Evolutionary conservation across 345 rosid genomes (phyloP), one percentile per base, ranked within the genome.

Genomic region (Rhodomyrtus tomentosa): DNA sequence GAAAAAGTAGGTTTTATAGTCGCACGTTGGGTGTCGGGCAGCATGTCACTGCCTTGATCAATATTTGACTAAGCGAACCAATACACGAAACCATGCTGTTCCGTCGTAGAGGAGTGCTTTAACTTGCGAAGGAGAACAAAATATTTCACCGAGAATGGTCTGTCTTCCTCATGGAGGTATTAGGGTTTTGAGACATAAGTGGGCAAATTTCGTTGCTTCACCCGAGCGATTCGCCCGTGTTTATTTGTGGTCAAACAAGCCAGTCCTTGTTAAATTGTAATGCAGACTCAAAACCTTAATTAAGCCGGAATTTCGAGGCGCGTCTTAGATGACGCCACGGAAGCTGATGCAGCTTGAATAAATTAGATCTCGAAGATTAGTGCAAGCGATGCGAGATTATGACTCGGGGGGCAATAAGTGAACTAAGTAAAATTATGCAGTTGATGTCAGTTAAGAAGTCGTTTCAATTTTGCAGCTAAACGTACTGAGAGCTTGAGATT

Each of bases 401-500:
- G 38, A 58, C 32, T 7, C 0, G 8, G 68, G 0, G 0, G 16
- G 16, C 7, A n/a, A 0, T 5, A 12, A n/a, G 0, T 4, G 7
- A n/a, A 27, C n/a, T 58, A 15, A 62, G 74, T 45, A 45, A 4
- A 32, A 32, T 0, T 20, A 4, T 1, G 16, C 2, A 32, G 22
- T 62, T 32, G 74, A 29, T 29, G 10, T 3, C 29, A 62, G 74
- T 6, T 29, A 59, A 32, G 74, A 24, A 2, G 76, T 36, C 13
- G 76, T 68, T 59, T 32, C 42, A 10, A 16, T 18, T 9, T 10
- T 36, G 76, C 42, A 1, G 36, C 76, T 32, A 32, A 62, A 62
- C 42, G 42, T 32, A 32, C 74, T 9, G 42, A 16, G 76, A 16
- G 76, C 7, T 42, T 32, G 76, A 62, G 76, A 40, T 62, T 32